Evolutionary conservation across 495 filamentous ascomycete genomes (phyloP).

Genomic region (Parachaetomium inaequale): DNA sequence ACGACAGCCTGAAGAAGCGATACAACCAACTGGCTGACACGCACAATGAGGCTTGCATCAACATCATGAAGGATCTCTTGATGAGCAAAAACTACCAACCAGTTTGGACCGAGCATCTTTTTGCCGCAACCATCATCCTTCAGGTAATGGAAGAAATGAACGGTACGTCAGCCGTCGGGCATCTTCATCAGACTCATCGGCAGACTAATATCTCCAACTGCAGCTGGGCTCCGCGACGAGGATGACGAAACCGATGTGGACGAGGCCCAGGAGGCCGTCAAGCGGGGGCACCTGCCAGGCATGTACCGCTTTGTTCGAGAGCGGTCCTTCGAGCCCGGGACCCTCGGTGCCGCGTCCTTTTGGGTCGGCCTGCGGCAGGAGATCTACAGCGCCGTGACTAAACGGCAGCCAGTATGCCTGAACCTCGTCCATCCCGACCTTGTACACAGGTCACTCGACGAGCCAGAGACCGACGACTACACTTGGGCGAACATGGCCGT

Average conservation of each 20-base stretch:
- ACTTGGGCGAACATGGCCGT: slow-evolving; percentile 54
- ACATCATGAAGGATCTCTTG: slow-evolving; percentile 45
- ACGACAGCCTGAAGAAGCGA: background rate
- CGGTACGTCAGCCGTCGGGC: slow-evolving; percentile 31
- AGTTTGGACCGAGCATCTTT: slow-evolving; percentile 56
- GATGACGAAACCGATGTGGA: slow-evolving; percentile 37
- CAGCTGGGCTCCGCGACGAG: slow-evolving; percentile 14
- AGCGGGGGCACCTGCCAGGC: slow-evolving; percentile 46
- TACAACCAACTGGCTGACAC: slow-evolving; percentile 40
- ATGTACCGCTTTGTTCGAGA: slow-evolving; percentile 45
- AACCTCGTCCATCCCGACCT: slow-evolving; percentile 38
- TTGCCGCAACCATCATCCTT: slow-evolving; percentile 59
- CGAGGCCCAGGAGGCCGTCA: slow-evolving; percentile 17
- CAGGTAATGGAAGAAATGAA: slow-evolving; percentile 61
- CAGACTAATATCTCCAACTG: background rate
- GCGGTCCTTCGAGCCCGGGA: slow-evolving; percentile 35
- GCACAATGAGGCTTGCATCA: slow-evolving; percentile 51
- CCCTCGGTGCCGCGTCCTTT: slow-evolving; percentile 49
- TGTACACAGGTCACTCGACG: slow-evolving; percentile 41
- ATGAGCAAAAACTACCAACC: slow-evolving; percentile 49
- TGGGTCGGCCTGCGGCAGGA: slow-evolving; percentile 58
- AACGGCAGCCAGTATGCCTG: slow-evolving; percentile 42
- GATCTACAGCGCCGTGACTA: slow-evolving; percentile 55
- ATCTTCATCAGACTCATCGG: background rate
- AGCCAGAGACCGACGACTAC: slow-evolving; percentile 39